Conservation (phyloP, 2,329 filamentous ascomycete genomes). For the Ceratocystiopsis sp. region DNA sequence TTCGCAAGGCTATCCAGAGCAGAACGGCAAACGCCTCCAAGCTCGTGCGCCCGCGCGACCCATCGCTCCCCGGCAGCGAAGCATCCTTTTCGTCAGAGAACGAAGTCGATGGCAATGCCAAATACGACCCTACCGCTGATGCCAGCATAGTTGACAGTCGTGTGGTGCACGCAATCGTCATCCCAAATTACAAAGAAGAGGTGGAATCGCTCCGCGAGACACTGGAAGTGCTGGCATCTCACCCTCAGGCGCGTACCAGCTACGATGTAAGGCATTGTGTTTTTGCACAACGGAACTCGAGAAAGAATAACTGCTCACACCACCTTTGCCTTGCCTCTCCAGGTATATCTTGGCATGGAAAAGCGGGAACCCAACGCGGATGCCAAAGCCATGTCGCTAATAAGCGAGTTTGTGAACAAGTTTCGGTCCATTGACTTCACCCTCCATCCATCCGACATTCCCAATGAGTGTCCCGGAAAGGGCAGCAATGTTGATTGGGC, state of each 20-base stretch:
- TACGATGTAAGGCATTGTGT: slow-evolving; percentile 45
- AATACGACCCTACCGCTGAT: slow-evolving; percentile 28
- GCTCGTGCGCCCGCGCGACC: slow-evolving; percentile 16
- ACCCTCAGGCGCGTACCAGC: slow-evolving; percentile 41
- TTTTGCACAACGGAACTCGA: background rate
- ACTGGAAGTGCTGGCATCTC: slow-evolving; percentile 49
- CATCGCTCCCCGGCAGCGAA: too few relatives aligned
- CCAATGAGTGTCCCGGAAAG: slow-evolving; percentile 54
- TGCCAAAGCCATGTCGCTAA: slow-evolving; percentile 42
- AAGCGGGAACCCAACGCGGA: slow-evolving; percentile 44
- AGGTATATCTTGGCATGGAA: slow-evolving; percentile 62
- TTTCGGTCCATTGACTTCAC: slow-evolving; percentile 53
- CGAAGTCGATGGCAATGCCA: slow-evolving; percentile 31
- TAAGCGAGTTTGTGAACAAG: slow-evolving; percentile 44
- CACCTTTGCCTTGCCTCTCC: background rate
- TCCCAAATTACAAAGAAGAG: slow-evolving; percentile 63
- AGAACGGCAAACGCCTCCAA: slow-evolving; percentile 30
- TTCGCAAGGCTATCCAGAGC: slow-evolving; percentile 28
- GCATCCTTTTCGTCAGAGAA: slow-evolving; percentile 14
- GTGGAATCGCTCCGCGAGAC: slow-evolving; percentile 51
- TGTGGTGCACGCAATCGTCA: slow-evolving; percentile 48
- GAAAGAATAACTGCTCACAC: too few relatives aligned
- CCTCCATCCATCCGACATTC: slow-evolving; percentile 47
- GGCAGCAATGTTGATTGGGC: slow-evolving; percentile 61
- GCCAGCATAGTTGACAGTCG: slow-evolving; percentile 10